These are phyloP conservation scores for Drosera spatulata DNA, from an alignment of 179 eudicot genomes.

Conservation along the genomic window DNA sequence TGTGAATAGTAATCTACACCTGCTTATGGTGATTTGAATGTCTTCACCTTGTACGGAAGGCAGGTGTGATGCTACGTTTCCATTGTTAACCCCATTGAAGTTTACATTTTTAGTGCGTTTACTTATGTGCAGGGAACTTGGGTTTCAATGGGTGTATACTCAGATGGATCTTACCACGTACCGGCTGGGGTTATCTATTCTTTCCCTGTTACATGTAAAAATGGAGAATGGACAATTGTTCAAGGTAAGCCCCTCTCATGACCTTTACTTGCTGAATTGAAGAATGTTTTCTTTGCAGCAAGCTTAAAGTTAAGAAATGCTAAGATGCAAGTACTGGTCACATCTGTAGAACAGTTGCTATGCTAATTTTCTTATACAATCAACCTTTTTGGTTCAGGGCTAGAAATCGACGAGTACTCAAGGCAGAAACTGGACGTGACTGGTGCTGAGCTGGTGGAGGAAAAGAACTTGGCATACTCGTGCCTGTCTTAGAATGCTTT, in stretches of 20 bases:
- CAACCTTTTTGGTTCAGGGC: slow-evolving; percentile 26
- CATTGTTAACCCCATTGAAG: background rate
- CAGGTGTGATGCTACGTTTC: background rate
- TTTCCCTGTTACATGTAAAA: slow-evolving; percentile 76
- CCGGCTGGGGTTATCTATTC: slow-evolving; percentile 88
- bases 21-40: too few relatives aligned
- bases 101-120: background rate
- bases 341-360: background rate
- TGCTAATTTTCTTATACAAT: background rate
- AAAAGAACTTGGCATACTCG: slow-evolving; percentile 72
- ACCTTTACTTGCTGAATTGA: too few relatives aligned
- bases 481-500: slow-evolving; percentile 41
- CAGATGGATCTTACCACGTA: slow-evolving; percentile 76
- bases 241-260: slow-evolving; percentile 40
- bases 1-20: too few relatives aligned
- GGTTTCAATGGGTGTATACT: slow-evolving; percentile 90
- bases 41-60: background rate
- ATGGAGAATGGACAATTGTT: slow-evolving; percentile 77
- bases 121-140: slow-evolving; percentile 43
- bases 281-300: too few relatives aligned
- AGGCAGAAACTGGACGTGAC: slow-evolving; percentile 87
- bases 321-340: background rate
- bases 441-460: slow-evolving; percentile 76
- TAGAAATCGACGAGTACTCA: slow-evolving; percentile 68
- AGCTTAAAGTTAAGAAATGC: background rate